Evolutionary conservation across 106 monocot genomes (phyloP).

Genomic region (Allium fistulosum): DNA sequence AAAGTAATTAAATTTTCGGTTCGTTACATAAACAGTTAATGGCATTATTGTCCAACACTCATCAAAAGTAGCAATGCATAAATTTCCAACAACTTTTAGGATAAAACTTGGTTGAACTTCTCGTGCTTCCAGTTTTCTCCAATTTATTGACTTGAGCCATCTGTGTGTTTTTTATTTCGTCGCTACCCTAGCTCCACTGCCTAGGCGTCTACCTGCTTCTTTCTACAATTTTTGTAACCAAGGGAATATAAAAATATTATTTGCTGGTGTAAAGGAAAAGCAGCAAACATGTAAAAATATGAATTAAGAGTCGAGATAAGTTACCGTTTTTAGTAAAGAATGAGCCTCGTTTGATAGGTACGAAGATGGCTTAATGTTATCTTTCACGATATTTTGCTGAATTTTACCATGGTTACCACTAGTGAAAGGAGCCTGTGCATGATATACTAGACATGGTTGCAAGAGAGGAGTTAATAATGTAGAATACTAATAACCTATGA

Average conservation of each 20-base stretch:
- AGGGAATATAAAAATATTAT: neutral
- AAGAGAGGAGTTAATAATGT: too few relatives aligned
- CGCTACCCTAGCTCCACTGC: slow-evolving; percentile 61
- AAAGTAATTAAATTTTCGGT: too few relatives aligned
- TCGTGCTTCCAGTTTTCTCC: slow-evolving; percentile 63
- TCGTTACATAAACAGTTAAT: slow-evolving; percentile 52
- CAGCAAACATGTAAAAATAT: too few relatives aligned
- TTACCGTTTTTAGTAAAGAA: slow-evolving; percentile 84
- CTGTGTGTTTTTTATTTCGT: slow-evolving; percentile 84
- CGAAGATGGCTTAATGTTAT: slow-evolving; percentile 84
- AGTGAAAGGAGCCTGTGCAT: slow-evolving; percentile 92
- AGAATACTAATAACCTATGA: too few relatives aligned
- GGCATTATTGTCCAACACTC: slow-evolving; percentile 71
- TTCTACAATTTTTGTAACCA: slow-evolving; percentile 71
- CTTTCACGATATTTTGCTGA: slow-evolving; percentile 91
- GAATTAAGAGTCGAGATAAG: neutral
- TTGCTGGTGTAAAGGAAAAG: too few relatives aligned
- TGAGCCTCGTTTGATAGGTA: slow-evolving; percentile 85
- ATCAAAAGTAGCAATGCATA: slow-evolving; percentile 81
- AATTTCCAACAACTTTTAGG: slow-evolving; percentile 60
- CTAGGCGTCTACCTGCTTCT: slow-evolving; percentile 70
- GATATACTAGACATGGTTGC: too few relatives aligned
- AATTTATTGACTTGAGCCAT: too few relatives aligned
- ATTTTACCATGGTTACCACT: slow-evolving; percentile 67
- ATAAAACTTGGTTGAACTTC: slow-evolving; percentile 75